These are phyloP conservation scores for Rhizopogon rudus DNA, from an alignment of 768 basidiomycete genomes.

Conservation along the genomic window DNA sequence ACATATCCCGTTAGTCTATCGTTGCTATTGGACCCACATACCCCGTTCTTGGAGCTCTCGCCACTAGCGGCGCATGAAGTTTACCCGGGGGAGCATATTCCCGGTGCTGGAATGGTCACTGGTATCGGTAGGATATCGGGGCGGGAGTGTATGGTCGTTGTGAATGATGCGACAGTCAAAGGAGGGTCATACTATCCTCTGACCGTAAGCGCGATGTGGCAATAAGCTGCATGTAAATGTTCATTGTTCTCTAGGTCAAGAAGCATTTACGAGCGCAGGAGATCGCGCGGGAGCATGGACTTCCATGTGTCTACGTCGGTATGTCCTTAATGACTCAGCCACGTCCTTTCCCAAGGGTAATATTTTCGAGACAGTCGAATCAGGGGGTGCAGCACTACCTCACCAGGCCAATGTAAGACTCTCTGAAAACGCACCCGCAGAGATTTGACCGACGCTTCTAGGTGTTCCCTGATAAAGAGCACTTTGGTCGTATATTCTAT, in stretches of 20 bases:
- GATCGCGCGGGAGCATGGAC: constrained; percentile 83
- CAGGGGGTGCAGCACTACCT: constrained; percentile 89
- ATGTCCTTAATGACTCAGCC: constrained; percentile 18
- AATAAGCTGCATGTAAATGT: neutral
- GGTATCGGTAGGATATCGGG: constrained; percentile 79
- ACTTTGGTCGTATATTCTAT: constrained; percentile 96
- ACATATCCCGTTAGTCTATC: constrained; percentile 44
- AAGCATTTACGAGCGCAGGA: constrained; percentile 95
- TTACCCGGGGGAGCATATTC: constrained; percentile 69
- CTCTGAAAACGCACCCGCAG: neutral
- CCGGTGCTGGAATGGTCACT: constrained; percentile 88
- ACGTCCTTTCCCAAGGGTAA: neutral
- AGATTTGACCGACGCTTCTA: constrained; percentile 16
- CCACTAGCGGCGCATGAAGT: constrained; percentile 84
- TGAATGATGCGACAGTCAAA: constrained; percentile 94
- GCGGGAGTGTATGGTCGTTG: constrained; percentile 80
- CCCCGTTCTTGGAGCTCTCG: constrained; percentile 88
- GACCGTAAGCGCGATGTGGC: constrained; percentile 43
- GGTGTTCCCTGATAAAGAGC: constrained; percentile 92
- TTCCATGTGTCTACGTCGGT: constrained; percentile 94
- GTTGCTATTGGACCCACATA: constrained; percentile 75
- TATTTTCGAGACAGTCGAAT: constrained; percentile 60
- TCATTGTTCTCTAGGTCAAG: constrained; percentile 58
- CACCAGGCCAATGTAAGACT: constrained; percentile 74
- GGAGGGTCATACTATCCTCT: constrained; percentile 91